Evolutionary conservation across 305 asterid species (phyloP).

Genomic region (Petunia hybrid): DNA sequence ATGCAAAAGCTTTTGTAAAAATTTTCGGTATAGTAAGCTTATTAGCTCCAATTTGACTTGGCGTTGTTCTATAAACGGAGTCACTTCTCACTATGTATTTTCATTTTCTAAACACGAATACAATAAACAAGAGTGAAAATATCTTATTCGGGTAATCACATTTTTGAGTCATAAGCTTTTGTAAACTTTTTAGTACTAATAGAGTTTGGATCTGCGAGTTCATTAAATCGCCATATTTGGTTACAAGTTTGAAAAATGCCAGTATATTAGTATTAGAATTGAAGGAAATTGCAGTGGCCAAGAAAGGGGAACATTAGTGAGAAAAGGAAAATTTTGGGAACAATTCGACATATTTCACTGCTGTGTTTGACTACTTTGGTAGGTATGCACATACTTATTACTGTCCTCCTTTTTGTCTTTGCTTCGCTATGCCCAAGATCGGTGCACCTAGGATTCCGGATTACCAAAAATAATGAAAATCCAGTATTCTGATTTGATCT

Average conservation of each 20-base stretch:
- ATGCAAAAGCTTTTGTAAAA: neutral
- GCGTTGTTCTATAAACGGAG: too few species aligned
- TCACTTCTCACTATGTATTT: too few species aligned
- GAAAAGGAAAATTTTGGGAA: conserved; percentile 36
- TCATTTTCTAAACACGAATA: too few species aligned
- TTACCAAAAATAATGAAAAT: too few species aligned
- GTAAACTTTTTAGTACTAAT: neutral
- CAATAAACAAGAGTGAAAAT: too few species aligned
- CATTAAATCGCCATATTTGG: conserved; percentile 6
- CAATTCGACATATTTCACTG: conserved; percentile 46
- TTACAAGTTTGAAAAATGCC: neutral
- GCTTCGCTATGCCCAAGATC: conserved; percentile 14
- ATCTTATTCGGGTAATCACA: too few species aligned
- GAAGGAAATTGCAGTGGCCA: conserved; percentile 27
- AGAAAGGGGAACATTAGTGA: neutral
- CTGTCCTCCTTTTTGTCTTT: conserved; percentile 33
- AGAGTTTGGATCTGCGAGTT: neutral
- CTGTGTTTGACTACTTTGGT: conserved; percentile 46
- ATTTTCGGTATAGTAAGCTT: neutral
- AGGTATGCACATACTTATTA: conserved; percentile 39
- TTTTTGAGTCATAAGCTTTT: neutral
- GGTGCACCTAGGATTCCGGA: neutral
- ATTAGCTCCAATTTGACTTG: too few species aligned
- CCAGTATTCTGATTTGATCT: neutral
- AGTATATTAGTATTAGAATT: too few species aligned